Evolutionary conservation across 1,284 basidiomycete genomes (phyloP), one percentile per base, ranked within the genome.

Genomic region (Ceratobasidium sp.): DNA sequence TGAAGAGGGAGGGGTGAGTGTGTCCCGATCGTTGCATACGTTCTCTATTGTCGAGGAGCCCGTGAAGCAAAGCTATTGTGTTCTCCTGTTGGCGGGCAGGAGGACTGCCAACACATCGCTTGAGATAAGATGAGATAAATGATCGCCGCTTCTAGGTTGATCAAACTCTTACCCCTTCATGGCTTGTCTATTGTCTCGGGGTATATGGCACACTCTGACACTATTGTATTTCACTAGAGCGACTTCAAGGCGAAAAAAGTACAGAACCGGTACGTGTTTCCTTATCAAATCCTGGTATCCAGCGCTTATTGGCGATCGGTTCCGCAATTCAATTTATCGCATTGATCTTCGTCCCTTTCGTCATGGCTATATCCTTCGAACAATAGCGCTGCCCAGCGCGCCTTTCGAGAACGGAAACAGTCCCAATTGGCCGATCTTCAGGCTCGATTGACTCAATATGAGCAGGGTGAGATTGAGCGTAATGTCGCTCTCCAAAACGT

Each of bases 371-470:
- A 28, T 59, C 30, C 23, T 43, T 48, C 57, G 32, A 32, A 58
- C 28, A 50, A 79, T 75, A 96, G 94, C 75, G 92, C 92, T 46
- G 93, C 93, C 3, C 94, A 97, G 79, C 89, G 94, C 53, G 94
- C 94, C 3, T 96, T 96, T 80, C 87, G 94, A 45, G 94, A 96
- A 77, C 88, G 94, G 73, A 94, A 93, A 79, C 93, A 96, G 78
- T 91, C 92, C 28, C 94, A 96, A 78, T 89, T 96, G 50, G 88
- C 90, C n/a, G 94, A 95, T 67, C 86, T 96, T 39, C 93, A 96
- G 81, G 92, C 93, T 74, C 90, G 93, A 55, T 84, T 96, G 61
- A 89, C 92, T 75, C 88, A 88, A 46, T 96, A 94, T 77, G 94
- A 96, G 80, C 92, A 93, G 76, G 93, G 94, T 46, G 94, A 96